phyloP scores from a whole-genome alignment of 2,329 filamentous ascomycete species.

The Chaetomiaceae sp. region DNA sequence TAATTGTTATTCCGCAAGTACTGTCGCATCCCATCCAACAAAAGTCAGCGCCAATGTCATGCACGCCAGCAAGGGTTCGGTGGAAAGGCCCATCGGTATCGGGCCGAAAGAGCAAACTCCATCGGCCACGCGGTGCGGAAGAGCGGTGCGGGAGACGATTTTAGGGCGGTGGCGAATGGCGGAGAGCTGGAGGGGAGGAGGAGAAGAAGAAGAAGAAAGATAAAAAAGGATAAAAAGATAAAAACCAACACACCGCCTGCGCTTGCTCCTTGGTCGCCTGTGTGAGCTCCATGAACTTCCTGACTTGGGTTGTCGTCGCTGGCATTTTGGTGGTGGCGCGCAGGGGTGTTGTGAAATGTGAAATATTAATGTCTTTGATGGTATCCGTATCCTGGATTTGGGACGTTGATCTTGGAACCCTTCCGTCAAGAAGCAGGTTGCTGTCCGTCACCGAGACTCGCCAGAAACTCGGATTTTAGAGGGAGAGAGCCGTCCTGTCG shows the following conservation, averaged over 20 bases:
- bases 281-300: slow-evolving; percentile 41
- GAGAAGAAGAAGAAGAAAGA: slow-evolving; percentile 1
- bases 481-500: no score
- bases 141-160: no score
- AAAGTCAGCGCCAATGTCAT: slow-evolving; percentile 17
- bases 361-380: no score
- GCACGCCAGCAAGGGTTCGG: slow-evolving; percentile 18
- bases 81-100: slow-evolving; percentile 23
- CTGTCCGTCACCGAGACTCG: no score
- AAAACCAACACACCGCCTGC: slow-evolving; percentile 37
- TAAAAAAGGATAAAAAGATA: no score
- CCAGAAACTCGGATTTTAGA: no score
- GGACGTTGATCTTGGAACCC: no score
- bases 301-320: slow-evolving; percentile 32
- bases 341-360: no score
- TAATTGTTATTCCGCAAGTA: slow-evolving; percentile 46
- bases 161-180: no score
- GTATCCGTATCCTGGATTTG: no score
- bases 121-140: slow-evolving; percentile 16
- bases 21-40: slow-evolving; percentile 30
- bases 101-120: slow-evolving; percentile 22
- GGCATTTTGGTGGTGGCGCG: slow-evolving; percentile 23
- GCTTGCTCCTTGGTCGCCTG: slow-evolving; percentile 42
- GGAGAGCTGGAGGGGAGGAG: slow-evolving; percentile 7
- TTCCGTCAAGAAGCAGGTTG: no score